Evolutionary conservation across 495 filamentous ascomycete genomes (phyloP).

Genomic region (Cudoniella acicularis): DNA sequence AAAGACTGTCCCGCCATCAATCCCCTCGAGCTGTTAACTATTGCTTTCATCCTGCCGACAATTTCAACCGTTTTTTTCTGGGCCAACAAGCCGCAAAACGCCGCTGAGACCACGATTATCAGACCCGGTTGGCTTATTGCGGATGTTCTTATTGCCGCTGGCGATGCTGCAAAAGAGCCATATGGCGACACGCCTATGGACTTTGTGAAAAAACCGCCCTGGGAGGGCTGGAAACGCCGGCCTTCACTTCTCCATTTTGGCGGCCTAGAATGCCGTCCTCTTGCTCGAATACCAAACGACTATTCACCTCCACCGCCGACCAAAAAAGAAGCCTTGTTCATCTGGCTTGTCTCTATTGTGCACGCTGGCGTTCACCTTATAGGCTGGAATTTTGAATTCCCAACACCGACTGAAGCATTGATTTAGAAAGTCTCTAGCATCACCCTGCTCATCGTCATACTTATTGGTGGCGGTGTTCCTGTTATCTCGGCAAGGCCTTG

Average conservation of each 20-base stretch:
- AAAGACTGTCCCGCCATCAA: slow-evolving; percentile 14
- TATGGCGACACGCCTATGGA: not conserved
- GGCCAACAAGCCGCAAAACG: slow-evolving; percentile 37
- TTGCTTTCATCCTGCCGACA: slow-evolving; percentile 28
- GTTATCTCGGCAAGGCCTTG: not conserved
- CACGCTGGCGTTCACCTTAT: slow-evolving; percentile 19
- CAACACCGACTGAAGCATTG: slow-evolving; percentile 15
- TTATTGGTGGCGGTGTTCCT: not conserved
- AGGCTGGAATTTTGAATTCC: slow-evolving; percentile 25
- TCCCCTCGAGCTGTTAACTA: slow-evolving; percentile 26
- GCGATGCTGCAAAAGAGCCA: not conserved
- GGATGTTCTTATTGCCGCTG: not conserved
- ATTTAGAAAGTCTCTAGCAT: slow-evolving; percentile 13
- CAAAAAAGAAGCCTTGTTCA: slow-evolving; percentile 17
- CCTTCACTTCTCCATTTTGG: not conserved
- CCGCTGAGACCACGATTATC: not conserved
- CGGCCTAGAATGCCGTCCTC: slow-evolving; percentile 8
- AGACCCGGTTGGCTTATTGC: not conserved
- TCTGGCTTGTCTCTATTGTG: slow-evolving; percentile 22
- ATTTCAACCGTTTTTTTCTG: slow-evolving; percentile 33
- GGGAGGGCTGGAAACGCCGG: not conserved
- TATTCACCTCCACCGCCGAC: slow-evolving; percentile 21
- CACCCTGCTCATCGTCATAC: slow-evolving; percentile 16
- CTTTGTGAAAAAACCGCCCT: not conserved
- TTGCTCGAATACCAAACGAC: slow-evolving; percentile 29